phyloP scores from a whole-genome alignment of 1,284 basidiomycete genomes.

The Malassezia dermatis region DNA sequence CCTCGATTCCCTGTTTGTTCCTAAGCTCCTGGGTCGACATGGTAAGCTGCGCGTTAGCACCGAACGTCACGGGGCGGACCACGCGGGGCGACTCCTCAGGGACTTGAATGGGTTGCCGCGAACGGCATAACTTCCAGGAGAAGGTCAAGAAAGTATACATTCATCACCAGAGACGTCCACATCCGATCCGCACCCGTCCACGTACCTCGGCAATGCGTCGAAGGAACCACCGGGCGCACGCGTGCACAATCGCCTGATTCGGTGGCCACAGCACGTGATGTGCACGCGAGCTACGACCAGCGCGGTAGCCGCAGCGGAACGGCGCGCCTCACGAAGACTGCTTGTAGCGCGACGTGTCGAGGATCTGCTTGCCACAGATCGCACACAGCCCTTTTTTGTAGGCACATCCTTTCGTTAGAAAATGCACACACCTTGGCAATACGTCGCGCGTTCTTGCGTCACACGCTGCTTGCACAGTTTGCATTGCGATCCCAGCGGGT shows the following conservation, averaged over 20 bases:
- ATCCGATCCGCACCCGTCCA: background rate
- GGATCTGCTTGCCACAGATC: constrained; percentile 29
- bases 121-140: constrained; percentile 10
- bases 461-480: constrained; percentile 26
- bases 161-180: constrained; percentile 11
- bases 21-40: constrained; percentile 55
- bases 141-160: constrained; percentile 2
- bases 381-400: constrained; percentile 29
- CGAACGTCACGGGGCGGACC: background rate
- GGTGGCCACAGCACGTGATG: background rate
- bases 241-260: background rate
- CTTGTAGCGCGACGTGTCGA: constrained; percentile 25
- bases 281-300: background rate
- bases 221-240: background rate
- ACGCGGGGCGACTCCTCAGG: constrained; percentile 4
- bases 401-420: constrained; percentile 19
- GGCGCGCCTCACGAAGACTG: constrained; percentile 12
- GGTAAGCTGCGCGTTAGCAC: background rate
- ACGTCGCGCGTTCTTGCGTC: constrained; percentile 21
- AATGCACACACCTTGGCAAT: constrained; percentile 24
- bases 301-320: background rate
- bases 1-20: constrained; percentile 68
- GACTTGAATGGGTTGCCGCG: constrained; percentile 19
- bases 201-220: background rate
- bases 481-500: constrained; percentile 23